Conservation (phyloP, 768 basidiomycete genomes). For the Coprinopsis strossmayeri region DNA sequence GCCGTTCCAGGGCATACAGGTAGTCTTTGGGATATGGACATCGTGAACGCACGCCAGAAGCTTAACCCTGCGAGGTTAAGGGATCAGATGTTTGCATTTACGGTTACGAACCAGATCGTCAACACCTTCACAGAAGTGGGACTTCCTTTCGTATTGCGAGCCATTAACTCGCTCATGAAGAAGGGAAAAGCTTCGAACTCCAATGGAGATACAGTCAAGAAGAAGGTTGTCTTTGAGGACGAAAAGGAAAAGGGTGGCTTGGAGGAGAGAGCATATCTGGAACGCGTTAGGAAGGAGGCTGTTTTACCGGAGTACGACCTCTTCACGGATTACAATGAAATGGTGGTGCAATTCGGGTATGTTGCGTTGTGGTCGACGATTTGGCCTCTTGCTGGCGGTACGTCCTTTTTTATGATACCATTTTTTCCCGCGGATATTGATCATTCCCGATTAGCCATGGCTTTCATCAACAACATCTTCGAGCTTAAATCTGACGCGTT, state of each 20-base stretch:
- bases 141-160: conserved; percentile 70
- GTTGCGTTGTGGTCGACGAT: conserved; percentile 89
- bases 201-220: conserved; percentile 33
- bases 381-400: conserved; percentile 86
- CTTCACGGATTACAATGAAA: conserved; percentile 90
- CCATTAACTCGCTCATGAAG: conserved; percentile 41
- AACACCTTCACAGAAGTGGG: conserved; percentile 76
- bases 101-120: conserved; percentile 82
- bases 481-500: conserved; percentile 93
- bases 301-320: conserved; percentile 74
- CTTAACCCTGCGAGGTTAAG: conserved; percentile 65
- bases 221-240: conserved; percentile 68
- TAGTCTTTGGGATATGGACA: conserved; percentile 48
- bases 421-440: neutral
- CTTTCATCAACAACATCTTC: conserved; percentile 86
- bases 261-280: conserved; percentile 76
- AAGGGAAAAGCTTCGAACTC: conserved; percentile 22
- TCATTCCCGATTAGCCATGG: conserved; percentile 46
- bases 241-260: conserved; percentile 48
- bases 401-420: conserved; percentile 14
- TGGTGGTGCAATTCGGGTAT: conserved; percentile 95
- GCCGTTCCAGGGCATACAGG: conserved; percentile 9
- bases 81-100: conserved; percentile 91
- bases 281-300: conserved; percentile 69
- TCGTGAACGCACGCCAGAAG: conserved; percentile 44